phyloP scores from a whole-genome alignment of 257 asterid genomes.

The Solanum sejunctum region DNA sequence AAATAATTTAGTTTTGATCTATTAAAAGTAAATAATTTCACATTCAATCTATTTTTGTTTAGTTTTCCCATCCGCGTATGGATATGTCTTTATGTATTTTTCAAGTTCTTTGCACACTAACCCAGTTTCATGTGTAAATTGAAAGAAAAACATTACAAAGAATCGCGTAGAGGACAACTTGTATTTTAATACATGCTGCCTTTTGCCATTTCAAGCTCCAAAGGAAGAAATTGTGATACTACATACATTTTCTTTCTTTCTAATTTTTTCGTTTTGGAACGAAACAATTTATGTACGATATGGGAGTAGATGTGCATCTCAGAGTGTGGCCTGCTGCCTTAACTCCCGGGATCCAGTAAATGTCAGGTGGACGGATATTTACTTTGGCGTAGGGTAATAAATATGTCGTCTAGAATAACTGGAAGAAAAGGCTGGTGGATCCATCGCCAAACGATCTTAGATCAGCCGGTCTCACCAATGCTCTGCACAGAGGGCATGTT shows the following conservation, averaged over 20 bases:
- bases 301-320: background rate
- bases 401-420: constrained; percentile 16
- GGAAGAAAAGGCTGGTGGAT: constrained; percentile 38
- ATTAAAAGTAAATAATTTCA: too few relatives aligned
- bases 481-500: constrained; percentile 47
- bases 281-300: background rate
- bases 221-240: background rate
- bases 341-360: background rate
- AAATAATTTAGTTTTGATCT: too few relatives aligned
- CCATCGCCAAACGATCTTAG: constrained; percentile 42
- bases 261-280: background rate
- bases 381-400: background rate
- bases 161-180: background rate
- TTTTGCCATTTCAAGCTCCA: background rate
- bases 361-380: background rate
- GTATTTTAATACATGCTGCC: background rate
- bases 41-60: too few relatives aligned
- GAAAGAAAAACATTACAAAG: background rate
- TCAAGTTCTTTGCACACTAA: background rate
- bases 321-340: background rate
- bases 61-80: too few relatives aligned
- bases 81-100: too few relatives aligned
- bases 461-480: constrained; percentile 39
- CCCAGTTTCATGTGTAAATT: background rate
- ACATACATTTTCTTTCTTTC: background rate